Evolutionary conservation across 2,329 filamentous ascomycete species (phyloP).

Genomic region (Magnaporthiopsis poae): DNA sequence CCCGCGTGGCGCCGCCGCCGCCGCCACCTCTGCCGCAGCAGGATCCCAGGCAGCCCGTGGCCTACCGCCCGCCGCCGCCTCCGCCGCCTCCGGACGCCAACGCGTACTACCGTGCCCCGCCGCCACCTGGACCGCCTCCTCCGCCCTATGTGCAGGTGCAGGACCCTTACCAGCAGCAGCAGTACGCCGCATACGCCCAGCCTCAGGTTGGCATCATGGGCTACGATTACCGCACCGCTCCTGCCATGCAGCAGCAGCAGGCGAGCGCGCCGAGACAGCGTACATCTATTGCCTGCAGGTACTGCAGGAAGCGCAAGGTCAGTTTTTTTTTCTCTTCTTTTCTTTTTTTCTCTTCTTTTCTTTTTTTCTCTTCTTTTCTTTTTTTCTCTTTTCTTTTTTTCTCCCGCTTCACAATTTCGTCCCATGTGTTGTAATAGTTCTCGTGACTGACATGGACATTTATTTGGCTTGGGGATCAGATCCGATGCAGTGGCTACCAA

Average conservation of each 20-base stretch:
- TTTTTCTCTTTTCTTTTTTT: no score
- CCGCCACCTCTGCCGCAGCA: constrained; percentile 5
- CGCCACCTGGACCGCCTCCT: constrained; percentile 10
- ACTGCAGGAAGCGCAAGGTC: constrained; percentile 54
- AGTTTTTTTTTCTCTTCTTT: constrained; percentile 8
- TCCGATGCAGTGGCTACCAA: constrained; percentile 51
- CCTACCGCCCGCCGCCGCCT: neutral
- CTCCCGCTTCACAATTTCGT: constrained; percentile 14
- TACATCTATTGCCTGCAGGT: constrained; percentile 51
- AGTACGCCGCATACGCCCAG: constrained; percentile 15
- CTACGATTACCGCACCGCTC: constrained; percentile 14
- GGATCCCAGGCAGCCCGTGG: constrained; percentile 2
- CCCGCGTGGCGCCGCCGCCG: constrained; percentile 6
- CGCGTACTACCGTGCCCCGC: constrained; percentile 12
- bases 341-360: no score
- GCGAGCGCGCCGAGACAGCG: constrained; percentile 42
- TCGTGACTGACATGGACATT: neutral
- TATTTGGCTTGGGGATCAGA: constrained; percentile 26
- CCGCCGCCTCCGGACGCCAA: constrained; percentile 11
- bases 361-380: neutral
- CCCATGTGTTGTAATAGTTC: neutral
- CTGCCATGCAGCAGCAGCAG: constrained; percentile 22
- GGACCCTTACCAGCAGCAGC: constrained; percentile 11
- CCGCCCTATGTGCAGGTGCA: constrained; percentile 4
- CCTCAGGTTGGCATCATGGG: constrained; percentile 10